Percentiles rank a stretch among this genome's conserved stretches.
Evolutionary conservation across 2,329 filamentous ascomycete genomes (phyloP).

Genomic region (Penicillium sp.): DNA sequence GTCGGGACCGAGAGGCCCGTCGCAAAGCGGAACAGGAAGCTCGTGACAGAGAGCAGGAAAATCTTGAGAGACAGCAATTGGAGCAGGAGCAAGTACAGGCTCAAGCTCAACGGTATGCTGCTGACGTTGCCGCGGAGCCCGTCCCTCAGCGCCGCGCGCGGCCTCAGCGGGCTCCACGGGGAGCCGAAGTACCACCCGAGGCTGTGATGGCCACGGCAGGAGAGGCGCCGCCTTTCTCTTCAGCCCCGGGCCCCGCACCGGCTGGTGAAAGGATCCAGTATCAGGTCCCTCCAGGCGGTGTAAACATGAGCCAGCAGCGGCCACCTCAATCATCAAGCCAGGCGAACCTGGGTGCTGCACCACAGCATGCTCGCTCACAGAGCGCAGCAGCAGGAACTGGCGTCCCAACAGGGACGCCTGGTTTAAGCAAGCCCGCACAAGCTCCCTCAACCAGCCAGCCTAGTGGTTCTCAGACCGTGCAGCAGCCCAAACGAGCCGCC

Average conservation of each 20-base stretch:
- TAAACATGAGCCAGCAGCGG: conserved; percentile 13
- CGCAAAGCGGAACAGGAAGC: conserved; percentile 67
- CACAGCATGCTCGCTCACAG: conserved; percentile 22
- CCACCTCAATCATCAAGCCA: conserved; percentile 18
- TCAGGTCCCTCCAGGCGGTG: conserved; percentile 8
- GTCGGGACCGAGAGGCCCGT: conserved; percentile 71
- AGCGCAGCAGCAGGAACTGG: conserved; percentile 16
- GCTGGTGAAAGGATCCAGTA: conserved; percentile 10
- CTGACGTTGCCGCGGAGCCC: conserved; percentile 39
- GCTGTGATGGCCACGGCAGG: conserved; percentile 10
- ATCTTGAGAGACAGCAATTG: conserved; percentile 48
- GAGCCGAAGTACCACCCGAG: conserved; percentile 15
- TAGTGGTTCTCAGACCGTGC: conserved; percentile 31
- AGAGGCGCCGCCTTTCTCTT: conserved; percentile 10
- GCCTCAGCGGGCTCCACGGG: conserved; percentile 10
- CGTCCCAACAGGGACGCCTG: conserved; percentile 18
- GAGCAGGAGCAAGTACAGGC: conserved; percentile 34
- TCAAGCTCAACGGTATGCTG: conserved; percentile 43
- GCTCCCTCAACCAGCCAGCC: conserved; percentile 25
- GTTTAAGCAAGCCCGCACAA: conserved; percentile 26
- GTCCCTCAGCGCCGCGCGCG: conserved; percentile 27
- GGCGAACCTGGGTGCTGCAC: conserved; percentile 26
- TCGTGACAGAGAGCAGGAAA: conserved; percentile 52
- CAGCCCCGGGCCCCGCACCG: conserved; percentile 11
- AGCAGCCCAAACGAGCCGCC: conserved; percentile 55